phyloP scores from a whole-genome alignment of 2,329 filamentous ascomycete genomes.

The Colletotrichum viniferum region DNA sequence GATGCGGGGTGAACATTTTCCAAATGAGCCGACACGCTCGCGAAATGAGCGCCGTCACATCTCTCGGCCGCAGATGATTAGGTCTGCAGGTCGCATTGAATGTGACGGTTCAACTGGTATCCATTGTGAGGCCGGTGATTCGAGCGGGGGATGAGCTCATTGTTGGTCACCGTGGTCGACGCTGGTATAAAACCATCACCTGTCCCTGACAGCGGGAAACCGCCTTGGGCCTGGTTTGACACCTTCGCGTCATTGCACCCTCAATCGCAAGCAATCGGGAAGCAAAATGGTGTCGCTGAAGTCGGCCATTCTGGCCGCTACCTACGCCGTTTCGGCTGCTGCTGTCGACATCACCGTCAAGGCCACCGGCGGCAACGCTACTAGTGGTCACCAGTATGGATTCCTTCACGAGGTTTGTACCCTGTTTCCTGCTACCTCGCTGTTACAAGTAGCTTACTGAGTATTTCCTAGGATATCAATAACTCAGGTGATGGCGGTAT shows the following conservation, averaged over 20 bases:
- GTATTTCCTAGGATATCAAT: conserved; percentile 58
- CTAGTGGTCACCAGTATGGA: conserved; percentile 49
- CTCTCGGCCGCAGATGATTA: neutral
- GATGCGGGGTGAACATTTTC: neutral
- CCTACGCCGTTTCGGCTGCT: conserved; percentile 24
- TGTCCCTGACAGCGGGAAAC: neutral
- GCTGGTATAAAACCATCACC: neutral
- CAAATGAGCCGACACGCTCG: neutral
- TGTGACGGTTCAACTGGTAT: neutral
- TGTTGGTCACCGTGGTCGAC: neutral
- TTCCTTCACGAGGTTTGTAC: conserved; percentile 46
- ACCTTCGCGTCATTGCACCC: conserved; percentile 10
- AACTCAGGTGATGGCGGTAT: conserved; percentile 75
- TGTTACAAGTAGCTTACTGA: neutral
- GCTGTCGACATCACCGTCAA: conserved; percentile 48
- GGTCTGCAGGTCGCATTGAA: neutral
- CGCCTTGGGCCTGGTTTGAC: neutral
- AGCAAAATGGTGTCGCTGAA: conserved; percentile 19
- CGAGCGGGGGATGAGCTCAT: neutral
- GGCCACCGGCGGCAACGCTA: conserved; percentile 43
- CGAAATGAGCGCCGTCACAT: neutral
- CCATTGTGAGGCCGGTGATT: no score
- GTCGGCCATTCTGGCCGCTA: conserved; percentile 24
- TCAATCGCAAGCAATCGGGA: neutral
- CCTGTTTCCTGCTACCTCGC: neutral